These are phyloP conservation scores for Cryptococcus sp. DNA, from an alignment of 1,284 basidiomycete genomes.

Conservation along the genomic window DNA sequence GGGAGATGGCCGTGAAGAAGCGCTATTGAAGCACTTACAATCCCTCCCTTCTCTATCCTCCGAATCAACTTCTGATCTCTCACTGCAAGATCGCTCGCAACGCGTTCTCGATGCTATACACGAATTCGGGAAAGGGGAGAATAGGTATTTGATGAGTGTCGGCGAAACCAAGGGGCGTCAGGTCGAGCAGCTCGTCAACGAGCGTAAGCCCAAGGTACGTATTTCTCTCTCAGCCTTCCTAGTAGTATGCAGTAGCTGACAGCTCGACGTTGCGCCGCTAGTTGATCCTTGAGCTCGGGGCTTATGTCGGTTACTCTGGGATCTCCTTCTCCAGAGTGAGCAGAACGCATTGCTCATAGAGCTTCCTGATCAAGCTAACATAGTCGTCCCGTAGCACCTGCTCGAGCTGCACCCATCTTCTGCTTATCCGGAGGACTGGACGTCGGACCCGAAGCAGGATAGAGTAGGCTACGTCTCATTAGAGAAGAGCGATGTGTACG, in stretches of 20 bases:
- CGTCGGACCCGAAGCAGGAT: slow-evolving; percentile 18
- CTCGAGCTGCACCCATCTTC: slow-evolving; percentile 28
- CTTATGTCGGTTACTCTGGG: slow-evolving; percentile 47
- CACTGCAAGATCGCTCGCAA: slow-evolving; percentile 33
- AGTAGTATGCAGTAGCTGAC: neutral
- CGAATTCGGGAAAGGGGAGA: slow-evolving; percentile 44
- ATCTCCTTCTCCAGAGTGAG: slow-evolving; percentile 43
- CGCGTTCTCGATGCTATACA: slow-evolving; percentile 45
- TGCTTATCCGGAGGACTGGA: slow-evolving; percentile 37
- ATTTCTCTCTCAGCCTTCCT: no score
- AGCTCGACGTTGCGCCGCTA: slow-evolving; percentile 5
- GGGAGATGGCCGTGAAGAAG: slow-evolving; percentile 44
- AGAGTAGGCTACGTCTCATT: slow-evolving; percentile 44
- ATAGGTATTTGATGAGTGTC: slow-evolving; percentile 46
- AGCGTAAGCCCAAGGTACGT: slow-evolving; percentile 39
- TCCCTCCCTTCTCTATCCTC: slow-evolving; percentile 26
- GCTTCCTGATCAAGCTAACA: neutral
- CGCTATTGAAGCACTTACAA: slow-evolving; percentile 36
- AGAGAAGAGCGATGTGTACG: slow-evolving; percentile 43
- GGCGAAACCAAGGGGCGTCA: slow-evolving; percentile 43
- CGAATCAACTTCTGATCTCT: slow-evolving; percentile 17
- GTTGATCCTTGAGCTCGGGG: slow-evolving; percentile 43
- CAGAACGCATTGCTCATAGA: no score
- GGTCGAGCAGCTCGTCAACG: slow-evolving; percentile 36
- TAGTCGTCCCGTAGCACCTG: slow-evolving; percentile 26